Conservation (phyloP, 2,329 filamentous ascomycete genomes). For the Fusarium nelsonii region DNA sequence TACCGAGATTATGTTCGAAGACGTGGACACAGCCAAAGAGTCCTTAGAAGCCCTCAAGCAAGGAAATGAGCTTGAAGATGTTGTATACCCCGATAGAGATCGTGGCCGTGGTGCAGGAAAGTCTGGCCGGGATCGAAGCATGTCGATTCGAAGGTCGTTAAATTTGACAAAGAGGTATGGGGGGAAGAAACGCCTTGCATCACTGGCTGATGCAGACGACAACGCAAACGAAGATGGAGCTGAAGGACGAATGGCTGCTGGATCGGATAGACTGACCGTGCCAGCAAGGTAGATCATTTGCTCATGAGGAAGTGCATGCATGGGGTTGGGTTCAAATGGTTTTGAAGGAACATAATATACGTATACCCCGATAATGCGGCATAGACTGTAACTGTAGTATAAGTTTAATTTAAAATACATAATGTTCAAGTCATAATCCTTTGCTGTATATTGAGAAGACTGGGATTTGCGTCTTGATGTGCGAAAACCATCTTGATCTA, state of each 20-base stretch:
- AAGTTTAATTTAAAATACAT: constrained; percentile 25
- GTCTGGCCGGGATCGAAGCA: constrained; percentile 30
- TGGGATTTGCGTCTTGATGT: not conserved
- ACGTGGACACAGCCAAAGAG: constrained; percentile 60
- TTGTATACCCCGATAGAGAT: constrained; percentile 39
- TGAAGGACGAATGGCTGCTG: not conserved
- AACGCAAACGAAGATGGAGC: constrained; percentile 1
- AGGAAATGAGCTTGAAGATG: constrained; percentile 55
- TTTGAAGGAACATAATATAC: constrained; percentile 22
- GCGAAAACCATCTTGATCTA: constrained; percentile 13
- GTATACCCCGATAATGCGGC: constrained; percentile 27
- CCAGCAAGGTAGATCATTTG: constrained; percentile 23
- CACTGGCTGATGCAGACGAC: constrained; percentile 12
- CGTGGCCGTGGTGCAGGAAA: constrained; percentile 19
- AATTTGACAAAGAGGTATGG: constrained; percentile 31
- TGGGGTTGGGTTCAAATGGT: constrained; percentile 26
- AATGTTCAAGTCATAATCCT: not conserved
- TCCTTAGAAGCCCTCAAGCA: constrained; percentile 60
- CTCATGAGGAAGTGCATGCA: constrained; percentile 22
- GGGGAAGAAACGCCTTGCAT: constrained; percentile 25
- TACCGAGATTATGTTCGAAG: constrained; percentile 59
- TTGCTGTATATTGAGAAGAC: constrained; percentile 22
- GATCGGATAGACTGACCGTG: constrained; percentile 22
- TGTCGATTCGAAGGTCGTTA: constrained; percentile 38
- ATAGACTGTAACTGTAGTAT: constrained; percentile 32